A percentile compares a stretch with the other conserved stretches of the same genome.
These are phyloP conservation scores for Beverwykella pulmonaria DNA, from an alignment of 495 filamentous ascomycete genomes.

Conservation along the genomic window DNA sequence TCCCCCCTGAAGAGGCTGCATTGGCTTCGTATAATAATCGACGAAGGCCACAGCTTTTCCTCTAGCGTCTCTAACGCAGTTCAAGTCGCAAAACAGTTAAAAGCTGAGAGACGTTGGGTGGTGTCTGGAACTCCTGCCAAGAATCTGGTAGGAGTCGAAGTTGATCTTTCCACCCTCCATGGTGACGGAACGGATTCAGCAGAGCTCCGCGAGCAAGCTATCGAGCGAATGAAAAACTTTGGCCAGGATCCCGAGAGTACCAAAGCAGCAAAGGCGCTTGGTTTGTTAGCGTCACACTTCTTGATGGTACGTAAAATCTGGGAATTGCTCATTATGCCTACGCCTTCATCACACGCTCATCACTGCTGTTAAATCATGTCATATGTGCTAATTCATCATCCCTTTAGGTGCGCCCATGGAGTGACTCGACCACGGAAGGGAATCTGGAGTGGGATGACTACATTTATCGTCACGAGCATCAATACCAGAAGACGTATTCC, in stretches of 20 bases:
- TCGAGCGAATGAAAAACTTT: constrained; percentile 42
- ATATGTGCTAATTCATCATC: neutral
- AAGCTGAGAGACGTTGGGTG: constrained; percentile 78
- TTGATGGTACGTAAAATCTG: constrained; percentile 55
- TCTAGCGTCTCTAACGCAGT: constrained; percentile 66
- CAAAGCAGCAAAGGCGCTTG: constrained; percentile 63
- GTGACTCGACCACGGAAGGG: constrained; percentile 54
- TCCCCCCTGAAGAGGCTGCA: constrained; percentile 71
- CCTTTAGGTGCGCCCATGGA: constrained; percentile 65
- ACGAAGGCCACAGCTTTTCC: constrained; percentile 82
- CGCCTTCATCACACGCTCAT: too few relatives aligned
- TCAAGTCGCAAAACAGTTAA: constrained; percentile 65
- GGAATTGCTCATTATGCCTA: too few relatives aligned
- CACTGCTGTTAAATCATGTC: too few relatives aligned
- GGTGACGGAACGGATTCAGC: constrained; percentile 39
- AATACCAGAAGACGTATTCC: constrained; percentile 52
- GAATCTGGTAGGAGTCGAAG: constrained; percentile 74
- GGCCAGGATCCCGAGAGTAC: constrained; percentile 34
- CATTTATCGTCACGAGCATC: constrained; percentile 63
- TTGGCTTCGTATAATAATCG: constrained; percentile 84
- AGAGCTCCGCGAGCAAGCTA: constrained; percentile 32
- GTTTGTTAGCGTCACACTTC: constrained; percentile 72
- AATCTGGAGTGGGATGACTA: constrained; percentile 70
- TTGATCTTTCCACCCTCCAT: constrained; percentile 55
- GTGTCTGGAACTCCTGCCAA: constrained; percentile 88